Evolutionary conservation across 176 grass and related monocot genomes (phyloP).

Genomic region (Melocanna baccifera): DNA sequence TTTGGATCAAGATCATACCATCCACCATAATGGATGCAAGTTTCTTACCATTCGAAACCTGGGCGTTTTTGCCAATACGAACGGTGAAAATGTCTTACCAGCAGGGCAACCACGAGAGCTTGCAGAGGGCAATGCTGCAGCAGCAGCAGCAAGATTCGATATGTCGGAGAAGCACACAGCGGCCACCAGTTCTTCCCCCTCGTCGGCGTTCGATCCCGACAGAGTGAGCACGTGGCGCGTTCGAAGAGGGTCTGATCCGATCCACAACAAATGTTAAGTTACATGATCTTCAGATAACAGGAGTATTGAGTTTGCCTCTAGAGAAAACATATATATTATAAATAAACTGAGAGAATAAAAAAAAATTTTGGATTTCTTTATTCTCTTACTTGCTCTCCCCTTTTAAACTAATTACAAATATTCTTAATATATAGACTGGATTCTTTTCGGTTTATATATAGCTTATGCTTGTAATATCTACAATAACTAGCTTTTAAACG

Average conservation of each 20-base stretch:
- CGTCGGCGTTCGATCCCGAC: slow-evolving; percentile 15
- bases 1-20: slow-evolving; percentile 35
- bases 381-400: too few species aligned
- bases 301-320: too few species aligned
- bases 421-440: too few species aligned
- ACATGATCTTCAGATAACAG: not conserved
- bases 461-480: too few species aligned
- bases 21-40: slow-evolving; percentile 10
- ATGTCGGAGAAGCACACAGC: not conserved
- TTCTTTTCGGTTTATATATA: too few species aligned
- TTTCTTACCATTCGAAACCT: slow-evolving; percentile 15
- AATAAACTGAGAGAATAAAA: too few species aligned
- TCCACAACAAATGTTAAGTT: slow-evolving; percentile 43
- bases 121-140: not conserved
- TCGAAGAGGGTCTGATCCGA: slow-evolving; percentile 42
- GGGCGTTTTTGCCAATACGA: not conserved
- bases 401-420: too few species aligned
- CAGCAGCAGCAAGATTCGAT: not conserved
- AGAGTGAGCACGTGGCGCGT: slow-evolving; percentile 40
- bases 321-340: too few species aligned
- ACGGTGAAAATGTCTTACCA: not conserved
- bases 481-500: too few species aligned
- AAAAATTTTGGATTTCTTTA: too few species aligned
- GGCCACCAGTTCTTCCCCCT: not conserved
- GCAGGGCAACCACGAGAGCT: slow-evolving; percentile 7